phyloP scores from a whole-genome alignment of 768 basidiomycete genomes.

The Piloderma croceum region DNA sequence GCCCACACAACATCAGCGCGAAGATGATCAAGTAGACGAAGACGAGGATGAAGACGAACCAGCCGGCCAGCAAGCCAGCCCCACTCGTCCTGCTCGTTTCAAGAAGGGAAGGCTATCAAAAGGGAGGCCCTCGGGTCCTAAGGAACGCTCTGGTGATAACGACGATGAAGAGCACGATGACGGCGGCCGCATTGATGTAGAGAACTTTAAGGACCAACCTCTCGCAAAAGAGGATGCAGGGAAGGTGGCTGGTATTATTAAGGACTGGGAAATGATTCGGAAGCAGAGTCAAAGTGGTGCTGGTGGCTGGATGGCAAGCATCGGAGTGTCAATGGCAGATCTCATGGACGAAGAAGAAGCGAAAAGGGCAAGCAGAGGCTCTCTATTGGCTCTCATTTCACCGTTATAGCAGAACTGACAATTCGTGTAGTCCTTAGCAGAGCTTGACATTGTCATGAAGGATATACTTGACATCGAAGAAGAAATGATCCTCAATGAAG shows the following conservation, averaged over 20 bases:
- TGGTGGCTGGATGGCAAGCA: constrained; percentile 42
- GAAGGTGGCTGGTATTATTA: constrained; percentile 51
- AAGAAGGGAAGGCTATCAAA: background rate
- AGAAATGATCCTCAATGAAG: constrained; percentile 54
- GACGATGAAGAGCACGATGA: constrained; percentile 25
- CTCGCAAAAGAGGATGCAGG: constrained; percentile 45
- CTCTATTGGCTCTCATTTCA: background rate
- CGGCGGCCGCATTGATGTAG: constrained; percentile 53
- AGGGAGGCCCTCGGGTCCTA: background rate
- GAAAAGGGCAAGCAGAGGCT: constrained; percentile 46
- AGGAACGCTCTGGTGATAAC: constrained; percentile 32
- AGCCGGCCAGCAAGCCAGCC: too few species aligned
- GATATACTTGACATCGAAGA: constrained; percentile 60
- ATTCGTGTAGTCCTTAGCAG: constrained; percentile 41
- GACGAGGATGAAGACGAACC: background rate
- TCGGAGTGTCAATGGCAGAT: constrained; percentile 59
- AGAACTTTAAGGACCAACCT: constrained; percentile 62
- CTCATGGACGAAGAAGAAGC: constrained; percentile 48
- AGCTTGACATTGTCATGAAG: constrained; percentile 65
- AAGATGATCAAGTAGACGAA: too few species aligned
- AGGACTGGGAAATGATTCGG: constrained; percentile 58
- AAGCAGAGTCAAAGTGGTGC: constrained; percentile 40
- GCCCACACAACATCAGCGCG: background rate
- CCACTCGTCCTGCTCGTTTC: background rate
- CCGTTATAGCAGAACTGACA: background rate